Conservation (phyloP, 352 stramenopile species). For the Globisporangium echinulatum region DNA sequence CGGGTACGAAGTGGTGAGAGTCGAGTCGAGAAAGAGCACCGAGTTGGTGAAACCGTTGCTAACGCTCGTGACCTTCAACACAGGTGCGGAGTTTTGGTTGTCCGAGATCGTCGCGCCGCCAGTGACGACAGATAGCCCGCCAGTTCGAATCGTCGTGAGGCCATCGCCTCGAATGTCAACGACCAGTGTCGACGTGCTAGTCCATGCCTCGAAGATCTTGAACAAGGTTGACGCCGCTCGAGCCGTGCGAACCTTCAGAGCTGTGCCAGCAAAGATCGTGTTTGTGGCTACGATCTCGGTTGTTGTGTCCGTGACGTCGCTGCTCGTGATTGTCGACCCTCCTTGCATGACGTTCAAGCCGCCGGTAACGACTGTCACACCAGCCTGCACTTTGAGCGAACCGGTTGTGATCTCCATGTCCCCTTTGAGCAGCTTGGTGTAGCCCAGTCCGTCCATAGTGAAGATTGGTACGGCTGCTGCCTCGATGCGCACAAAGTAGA, state of each 20-base stretch:
- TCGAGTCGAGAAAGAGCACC: slow-evolving; percentile 1
- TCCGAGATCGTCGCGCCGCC: slow-evolving; percentile 38
- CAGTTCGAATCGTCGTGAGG: slow-evolving; percentile 36
- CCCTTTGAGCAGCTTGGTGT: slow-evolving; percentile 41
- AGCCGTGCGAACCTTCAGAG: slow-evolving; percentile 26
- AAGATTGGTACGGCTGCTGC: slow-evolving; percentile 34
- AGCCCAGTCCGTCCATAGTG: slow-evolving; percentile 45
- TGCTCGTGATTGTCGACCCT: slow-evolving; percentile 27
- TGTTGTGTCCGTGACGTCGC: slow-evolving; percentile 10
- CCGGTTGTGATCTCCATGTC: slow-evolving; percentile 49
- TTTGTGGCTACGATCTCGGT: slow-evolving; percentile 34
- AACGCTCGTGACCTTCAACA: slow-evolving; percentile 23
- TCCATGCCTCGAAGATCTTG: slow-evolving; percentile 39
- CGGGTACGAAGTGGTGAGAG: no score
- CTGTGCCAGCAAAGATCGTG: slow-evolving; percentile 23
- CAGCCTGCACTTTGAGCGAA: slow-evolving; percentile 37
- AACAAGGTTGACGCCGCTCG: slow-evolving; percentile 18
- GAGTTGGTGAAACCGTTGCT: slow-evolving; percentile 20
- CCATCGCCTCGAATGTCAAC: slow-evolving; percentile 41
- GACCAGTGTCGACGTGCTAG: slow-evolving; percentile 17
- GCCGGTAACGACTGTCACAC: slow-evolving; percentile 23
- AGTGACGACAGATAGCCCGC: slow-evolving; percentile 27
- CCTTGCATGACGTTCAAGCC: slow-evolving; percentile 31
- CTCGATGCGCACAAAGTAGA: slow-evolving; percentile 57
- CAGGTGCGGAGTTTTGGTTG: slow-evolving; percentile 10